Conservation (phyloP, 2,329 filamentous ascomycete species). For the Biscogniauxia mediterranea region DNA sequence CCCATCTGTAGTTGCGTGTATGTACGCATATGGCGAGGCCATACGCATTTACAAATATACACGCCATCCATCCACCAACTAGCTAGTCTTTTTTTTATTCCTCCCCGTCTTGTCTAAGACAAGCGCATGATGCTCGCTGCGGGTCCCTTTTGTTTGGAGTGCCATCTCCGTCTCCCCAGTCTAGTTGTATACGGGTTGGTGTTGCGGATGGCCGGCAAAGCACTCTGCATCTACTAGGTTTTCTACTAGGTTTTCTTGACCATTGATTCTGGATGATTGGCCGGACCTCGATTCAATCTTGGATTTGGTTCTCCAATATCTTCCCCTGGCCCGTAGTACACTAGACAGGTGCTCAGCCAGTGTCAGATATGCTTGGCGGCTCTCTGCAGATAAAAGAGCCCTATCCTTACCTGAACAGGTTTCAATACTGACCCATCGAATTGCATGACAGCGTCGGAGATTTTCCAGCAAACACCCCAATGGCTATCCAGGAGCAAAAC, state of each 20-base stretch:
- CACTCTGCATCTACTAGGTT: not conserved
- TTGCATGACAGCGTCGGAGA: not conserved
- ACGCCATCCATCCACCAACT: not conserved
- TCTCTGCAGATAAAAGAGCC: not conserved
- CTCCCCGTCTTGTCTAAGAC: no score
- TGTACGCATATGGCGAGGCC: slow-evolving; percentile 9
- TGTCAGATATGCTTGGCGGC: not conserved
- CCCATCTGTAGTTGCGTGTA: slow-evolving; percentile 5
- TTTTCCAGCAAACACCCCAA: no score
- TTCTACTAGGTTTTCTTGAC: not conserved
- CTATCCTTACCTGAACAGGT: not conserved
- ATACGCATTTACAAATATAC: slow-evolving; percentile 4
- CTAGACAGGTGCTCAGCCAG: not conserved
- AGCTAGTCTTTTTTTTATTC: no score
- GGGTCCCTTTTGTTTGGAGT: slow-evolving; percentile 15
- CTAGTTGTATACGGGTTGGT: not conserved
- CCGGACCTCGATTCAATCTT: not conserved
- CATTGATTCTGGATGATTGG: slow-evolving; percentile 12
- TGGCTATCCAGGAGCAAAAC: no score
- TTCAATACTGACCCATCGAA: not conserved
- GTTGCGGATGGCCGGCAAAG: not conserved
- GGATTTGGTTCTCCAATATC: not conserved
- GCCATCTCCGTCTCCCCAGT: slow-evolving; percentile 3
- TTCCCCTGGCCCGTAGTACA: slow-evolving; percentile 1
- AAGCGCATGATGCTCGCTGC: slow-evolving; percentile 17